Evolutionary conservation across 2,329 filamentous ascomycete genomes (phyloP), one percentile per base, ranked within the genome.

Genomic region (Escovopsis sp.): DNA sequence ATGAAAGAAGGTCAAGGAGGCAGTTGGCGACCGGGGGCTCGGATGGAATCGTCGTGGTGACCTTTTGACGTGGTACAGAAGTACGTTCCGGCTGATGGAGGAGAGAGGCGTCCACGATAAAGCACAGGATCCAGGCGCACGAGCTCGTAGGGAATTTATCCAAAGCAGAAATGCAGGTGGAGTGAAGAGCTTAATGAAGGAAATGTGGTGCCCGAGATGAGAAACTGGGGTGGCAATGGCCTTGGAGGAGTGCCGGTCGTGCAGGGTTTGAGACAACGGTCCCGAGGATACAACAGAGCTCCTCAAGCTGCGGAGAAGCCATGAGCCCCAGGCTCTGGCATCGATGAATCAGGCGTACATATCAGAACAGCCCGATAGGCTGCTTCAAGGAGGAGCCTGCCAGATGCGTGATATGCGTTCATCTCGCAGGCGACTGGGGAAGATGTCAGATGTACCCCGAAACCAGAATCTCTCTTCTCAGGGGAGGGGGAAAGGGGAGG

Each of bases 231-330:
- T 31, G 27, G 27, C 27, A 28, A 28, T 21, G 19, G 19, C 29
- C 18, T 29, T 23, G 28, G 15, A 28, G 15, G 27, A 28, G 15
- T 5, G 27, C 27, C 11, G 30, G 58, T 62, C 47, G 60, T 46
- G 60, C 58, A 62, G 54, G 54, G 47, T 46, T 55, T 59, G 57
- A 63, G 60, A 61, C 59, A 61, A 52, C 50, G 51, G 52, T 49
- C 27, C 27, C 51, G 48, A 54, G 48, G 46, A 46, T 49, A 50
- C 52, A 52, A 54, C 48, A 46, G 47, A n/a, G n/a, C n/a, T n/a
- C n/a, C n/a, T n/a, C n/a, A 50, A 28, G 48, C 48, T 54, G 55
- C 48, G 52, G 50, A 50, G 46, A 51, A 47, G 42, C 49, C 44
- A 48, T 47, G 43, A 50, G 47, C 49, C n/a, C n/a, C n/a, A n/a